Conservation (phyloP, 2,329 filamentous ascomycete genomes). For the Talaromyces sp. region DNA sequence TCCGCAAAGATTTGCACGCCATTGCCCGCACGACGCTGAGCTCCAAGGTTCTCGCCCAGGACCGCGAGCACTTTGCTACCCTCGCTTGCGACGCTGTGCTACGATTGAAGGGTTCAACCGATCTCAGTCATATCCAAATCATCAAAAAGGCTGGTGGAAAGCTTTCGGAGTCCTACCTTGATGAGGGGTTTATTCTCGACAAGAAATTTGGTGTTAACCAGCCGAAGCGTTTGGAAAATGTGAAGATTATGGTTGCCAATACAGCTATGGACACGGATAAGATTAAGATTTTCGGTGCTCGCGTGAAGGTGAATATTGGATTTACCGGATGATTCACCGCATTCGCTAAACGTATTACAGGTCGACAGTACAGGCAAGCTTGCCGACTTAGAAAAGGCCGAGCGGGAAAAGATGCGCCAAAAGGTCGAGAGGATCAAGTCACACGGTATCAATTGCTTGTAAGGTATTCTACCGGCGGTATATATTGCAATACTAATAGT, state of each 20-base stretch:
- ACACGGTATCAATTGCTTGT: constrained; percentile 97
- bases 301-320: constrained; percentile 62
- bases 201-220: constrained; percentile 99
- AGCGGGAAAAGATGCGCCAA: constrained; percentile 98
- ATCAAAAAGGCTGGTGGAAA: constrained; percentile 99
- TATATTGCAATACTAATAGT: background rate
- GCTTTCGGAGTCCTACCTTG: constrained; percentile 93
- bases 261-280: constrained; percentile 99
- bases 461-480: background rate
- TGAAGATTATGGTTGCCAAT: constrained; percentile 96
- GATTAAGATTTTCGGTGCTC: constrained; percentile 98
- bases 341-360: constrained; percentile 1
- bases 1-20: constrained; percentile 81
- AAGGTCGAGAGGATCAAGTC: constrained; percentile 99
- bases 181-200: constrained; percentile 97
- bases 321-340: background rate
- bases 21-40: constrained; percentile 95
- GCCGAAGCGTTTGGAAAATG: constrained; percentile 94
- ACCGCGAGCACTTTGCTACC: constrained; percentile 84
- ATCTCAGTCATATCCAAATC: constrained; percentile 96
- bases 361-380: constrained; percentile 94
- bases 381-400: constrained; percentile 96
- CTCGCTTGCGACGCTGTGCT: constrained; percentile 89
- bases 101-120: constrained; percentile 81
- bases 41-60: constrained; percentile 94